A percentile compares a stretch with the other conserved stretches of the same genome.
These are phyloP conservation scores for Keqinozyma sinolaborantium DNA, from an alignment of 1,139 yeast genomes.

Conservation along the genomic window DNA sequence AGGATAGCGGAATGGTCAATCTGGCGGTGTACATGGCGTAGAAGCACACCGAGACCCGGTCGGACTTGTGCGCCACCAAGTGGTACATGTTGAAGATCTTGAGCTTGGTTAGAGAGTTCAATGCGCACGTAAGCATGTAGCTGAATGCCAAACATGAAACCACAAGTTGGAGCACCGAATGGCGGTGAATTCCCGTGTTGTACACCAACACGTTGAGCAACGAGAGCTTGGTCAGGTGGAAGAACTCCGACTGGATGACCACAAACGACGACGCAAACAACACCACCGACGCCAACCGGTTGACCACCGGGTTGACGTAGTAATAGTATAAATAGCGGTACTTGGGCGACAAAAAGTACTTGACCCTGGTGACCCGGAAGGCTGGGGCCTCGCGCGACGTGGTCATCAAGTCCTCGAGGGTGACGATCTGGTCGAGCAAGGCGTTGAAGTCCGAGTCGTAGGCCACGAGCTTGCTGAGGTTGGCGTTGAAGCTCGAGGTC, in stretches of 20 bases:
- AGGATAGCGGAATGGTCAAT: slow-evolving; percentile 76
- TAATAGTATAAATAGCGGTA: slow-evolving; percentile 30
- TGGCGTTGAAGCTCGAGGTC: slow-evolving; percentile 34
- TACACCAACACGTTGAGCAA: slow-evolving; percentile 50
- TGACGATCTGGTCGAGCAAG: slow-evolving; percentile 28
- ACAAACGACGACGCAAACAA: slow-evolving; percentile 43
- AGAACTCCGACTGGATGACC: slow-evolving; percentile 68
- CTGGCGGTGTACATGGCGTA: slow-evolving; percentile 82
- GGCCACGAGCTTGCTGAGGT: slow-evolving; percentile 37
- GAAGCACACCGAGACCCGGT: slow-evolving; percentile 71
- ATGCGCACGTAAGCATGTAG: slow-evolving; percentile 66
- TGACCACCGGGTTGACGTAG: slow-evolving; percentile 43
- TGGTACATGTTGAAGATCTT: slow-evolving; percentile 76
- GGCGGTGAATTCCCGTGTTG: slow-evolving; percentile 15
- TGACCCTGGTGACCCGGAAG: slow-evolving; percentile 21
- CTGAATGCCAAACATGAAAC: slow-evolving; percentile 45
- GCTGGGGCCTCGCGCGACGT: slow-evolving; percentile 20
- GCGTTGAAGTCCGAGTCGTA: slow-evolving; percentile 39
- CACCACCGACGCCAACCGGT: slow-evolving; percentile 36
- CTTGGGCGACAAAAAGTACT: slow-evolving; percentile 19
- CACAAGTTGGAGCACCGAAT: slow-evolving; percentile 27
- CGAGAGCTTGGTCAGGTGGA: slow-evolving; percentile 67
- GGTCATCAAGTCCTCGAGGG: slow-evolving; percentile 42
- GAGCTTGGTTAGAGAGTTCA: slow-evolving; percentile 63
- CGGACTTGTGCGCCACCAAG: slow-evolving; percentile 64